Percentiles rank a stretch among this genome's conserved stretches.
Conservation (phyloP, 1,139 yeast species). For the Sugiyamaella sp. region DNA sequence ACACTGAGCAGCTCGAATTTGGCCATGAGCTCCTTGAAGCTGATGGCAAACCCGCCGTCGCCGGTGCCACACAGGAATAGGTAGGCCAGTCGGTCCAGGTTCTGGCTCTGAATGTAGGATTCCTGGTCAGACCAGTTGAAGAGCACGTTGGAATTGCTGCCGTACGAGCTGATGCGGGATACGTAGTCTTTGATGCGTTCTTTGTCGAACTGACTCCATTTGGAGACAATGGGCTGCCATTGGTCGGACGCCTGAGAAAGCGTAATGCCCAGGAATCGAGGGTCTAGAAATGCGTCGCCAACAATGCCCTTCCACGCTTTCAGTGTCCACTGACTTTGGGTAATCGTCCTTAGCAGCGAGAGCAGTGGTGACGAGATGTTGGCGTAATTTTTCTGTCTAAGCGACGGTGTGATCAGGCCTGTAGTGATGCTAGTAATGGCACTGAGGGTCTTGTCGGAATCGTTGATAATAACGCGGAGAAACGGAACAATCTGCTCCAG, state of each 20-base stretch:
- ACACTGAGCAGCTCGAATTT: conserved; percentile 48
- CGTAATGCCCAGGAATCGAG: conserved; percentile 47
- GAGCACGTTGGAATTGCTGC: conserved; percentile 54
- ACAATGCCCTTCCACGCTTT: conserved; percentile 46
- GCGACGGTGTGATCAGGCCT: conserved; percentile 48
- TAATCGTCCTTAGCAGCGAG: conserved; percentile 32
- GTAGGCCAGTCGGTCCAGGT: conserved; percentile 62
- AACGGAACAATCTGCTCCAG: conserved; percentile 47
- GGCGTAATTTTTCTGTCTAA: conserved; percentile 42
- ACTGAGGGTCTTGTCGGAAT: conserved; percentile 50
- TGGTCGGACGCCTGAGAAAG: conserved; percentile 35
- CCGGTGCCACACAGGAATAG: conserved; percentile 62
- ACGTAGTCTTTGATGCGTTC: conserved; percentile 63
- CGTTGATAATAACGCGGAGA: conserved; percentile 49
- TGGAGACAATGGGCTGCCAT: conserved; percentile 56
- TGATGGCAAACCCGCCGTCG: conserved; percentile 56
- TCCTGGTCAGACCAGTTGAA: conserved; percentile 80
- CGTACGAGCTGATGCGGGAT: conserved; percentile 51
- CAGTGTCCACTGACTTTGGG: conserved; percentile 34
- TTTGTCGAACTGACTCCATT: conserved; percentile 62
- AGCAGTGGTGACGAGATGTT: conserved; percentile 35
- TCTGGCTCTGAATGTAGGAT: conserved; percentile 50
- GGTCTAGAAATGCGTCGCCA: conserved; percentile 45
- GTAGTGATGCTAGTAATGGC: conserved; percentile 48
- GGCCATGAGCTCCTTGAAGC: conserved; percentile 54